Evolutionary conservation across 192 early-diverging fungal genomes (phyloP).

Genomic region (Glomus cerebriforme): DNA sequence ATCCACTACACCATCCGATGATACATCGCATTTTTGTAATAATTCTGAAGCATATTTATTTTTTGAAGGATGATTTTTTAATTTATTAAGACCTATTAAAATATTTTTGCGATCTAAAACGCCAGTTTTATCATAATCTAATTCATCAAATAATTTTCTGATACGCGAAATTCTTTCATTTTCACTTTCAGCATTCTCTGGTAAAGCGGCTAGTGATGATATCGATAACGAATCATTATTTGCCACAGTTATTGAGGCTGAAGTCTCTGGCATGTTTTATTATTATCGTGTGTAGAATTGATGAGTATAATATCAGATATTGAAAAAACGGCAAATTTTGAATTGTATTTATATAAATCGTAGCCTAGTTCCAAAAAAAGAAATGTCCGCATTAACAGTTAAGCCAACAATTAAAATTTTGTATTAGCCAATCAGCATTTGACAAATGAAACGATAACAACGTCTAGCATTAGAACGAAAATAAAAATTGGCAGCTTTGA

Average conservation of each 20-base stretch:
- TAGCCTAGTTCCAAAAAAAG: too few species aligned
- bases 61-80: constrained; percentile 46
- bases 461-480: too few species aligned
- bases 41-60: constrained; percentile 49
- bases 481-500: too few species aligned
- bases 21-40: constrained; percentile 42
- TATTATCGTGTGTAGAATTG: too few species aligned
- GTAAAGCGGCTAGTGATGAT: too few species aligned
- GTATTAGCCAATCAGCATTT: background rate
- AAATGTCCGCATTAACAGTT: too few species aligned
- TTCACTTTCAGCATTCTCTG: constrained; percentile 26
- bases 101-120: constrained; percentile 42
- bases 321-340: background rate
- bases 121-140: constrained; percentile 37
- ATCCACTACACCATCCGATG: constrained; percentile 38
- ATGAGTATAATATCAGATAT: too few species aligned
- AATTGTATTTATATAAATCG: background rate
- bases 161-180: constrained; percentile 41
- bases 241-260: background rate
- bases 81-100: constrained; percentile 39
- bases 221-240: too few species aligned
- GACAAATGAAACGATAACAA: background rate
- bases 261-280: background rate
- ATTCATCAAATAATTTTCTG: constrained; percentile 40
- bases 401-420: too few species aligned